Base-by-base conservation (phyloP, 306 rosid species). In the Prunus mongolica region DNA sequence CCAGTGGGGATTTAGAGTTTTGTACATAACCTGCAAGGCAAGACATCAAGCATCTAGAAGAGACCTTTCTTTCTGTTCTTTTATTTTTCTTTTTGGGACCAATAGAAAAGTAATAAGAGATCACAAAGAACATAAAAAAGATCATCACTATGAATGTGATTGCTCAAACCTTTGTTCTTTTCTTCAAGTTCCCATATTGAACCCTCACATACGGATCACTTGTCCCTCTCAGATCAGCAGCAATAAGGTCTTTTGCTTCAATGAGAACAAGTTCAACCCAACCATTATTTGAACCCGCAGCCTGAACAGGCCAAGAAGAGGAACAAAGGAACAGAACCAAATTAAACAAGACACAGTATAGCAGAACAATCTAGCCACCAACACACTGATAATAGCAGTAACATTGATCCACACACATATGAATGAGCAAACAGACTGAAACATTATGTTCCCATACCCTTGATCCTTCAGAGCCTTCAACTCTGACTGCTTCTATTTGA, bases 191-290 rank as follows among this genome's bases (percentile, higher is more conserved):
- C 75, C 99, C 99, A 45, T 92, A 92, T 5, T 92, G 93, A 38
- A 93, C 98, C 84, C 96, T 88, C 75, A 96, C 99, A 54, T 83
- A 96, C 3, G 99, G 99, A 85, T 96, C 99, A 76, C 99, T 96
- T 56, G 99, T 96, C 72, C 99, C 99, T 87, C 99, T 85, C 74
- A 96, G 83, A 86, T 96, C 99, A 25, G 99, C 99, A 6, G 97
- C 99, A 81, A 92, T 47, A 58, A 96, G 96, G 77, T 96, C 99
- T 75, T 80, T 92, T 28, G 88, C 99, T 84, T 91, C 99, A 60
- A 96, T 84, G 76, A 96, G 85, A 80, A 86, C 89, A 83, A 96
- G 93, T 80, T 96, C 99, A 69, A 96, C 80, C 98, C 88, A 90
- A 74, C 99, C 97, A 74, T 79, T 85, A 64, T 72, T 77, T 15